Evolutionary conservation across 108 stramenopile species (phyloP).

Genomic region (Nitzschia sp.): DNA sequence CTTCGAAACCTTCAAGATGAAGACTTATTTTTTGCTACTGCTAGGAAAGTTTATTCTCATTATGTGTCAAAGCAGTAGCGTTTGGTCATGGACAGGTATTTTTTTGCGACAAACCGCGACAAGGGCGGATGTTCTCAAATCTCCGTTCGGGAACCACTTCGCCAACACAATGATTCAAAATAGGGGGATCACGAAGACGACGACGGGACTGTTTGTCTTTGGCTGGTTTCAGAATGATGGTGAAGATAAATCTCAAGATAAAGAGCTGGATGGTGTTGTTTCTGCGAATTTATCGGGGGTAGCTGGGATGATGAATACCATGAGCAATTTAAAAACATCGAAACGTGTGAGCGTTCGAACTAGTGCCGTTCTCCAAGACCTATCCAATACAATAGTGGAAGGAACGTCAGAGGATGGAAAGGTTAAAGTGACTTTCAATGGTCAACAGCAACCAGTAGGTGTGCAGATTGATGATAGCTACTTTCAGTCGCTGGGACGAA

Average conservation of each 20-base stretch:
- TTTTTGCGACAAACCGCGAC: no score
- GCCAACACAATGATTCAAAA: no score
- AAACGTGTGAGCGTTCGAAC: constrained; percentile 44
- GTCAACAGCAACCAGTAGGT: constrained; percentile 38
- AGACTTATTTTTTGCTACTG: no score
- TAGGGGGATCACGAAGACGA: no score
- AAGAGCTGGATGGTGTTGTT: background rate
- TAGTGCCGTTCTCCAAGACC: constrained; percentile 28
- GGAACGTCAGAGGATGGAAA: constrained; percentile 52
- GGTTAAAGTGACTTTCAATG: constrained; percentile 43
- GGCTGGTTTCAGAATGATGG: constrained; percentile 16
- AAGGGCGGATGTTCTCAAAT: no score
- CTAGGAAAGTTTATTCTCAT: no score
- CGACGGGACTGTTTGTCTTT: background rate
- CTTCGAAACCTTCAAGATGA: no score
- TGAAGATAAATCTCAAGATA: background rate
- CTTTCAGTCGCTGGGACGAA: constrained; percentile 8
- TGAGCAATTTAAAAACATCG: constrained; percentile 40
- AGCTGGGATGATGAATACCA: constrained; percentile 36
- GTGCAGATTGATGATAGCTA: constrained; percentile 47
- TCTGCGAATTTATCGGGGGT: constrained; percentile 22
- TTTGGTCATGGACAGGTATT: no score
- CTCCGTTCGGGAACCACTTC: no score
- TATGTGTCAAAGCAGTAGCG: no score
- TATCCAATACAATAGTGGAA: constrained; percentile 36